Base-by-base conservation (phyloP, 495 filamentous ascomycete species). In the Penicillium pancosmium region DNA sequence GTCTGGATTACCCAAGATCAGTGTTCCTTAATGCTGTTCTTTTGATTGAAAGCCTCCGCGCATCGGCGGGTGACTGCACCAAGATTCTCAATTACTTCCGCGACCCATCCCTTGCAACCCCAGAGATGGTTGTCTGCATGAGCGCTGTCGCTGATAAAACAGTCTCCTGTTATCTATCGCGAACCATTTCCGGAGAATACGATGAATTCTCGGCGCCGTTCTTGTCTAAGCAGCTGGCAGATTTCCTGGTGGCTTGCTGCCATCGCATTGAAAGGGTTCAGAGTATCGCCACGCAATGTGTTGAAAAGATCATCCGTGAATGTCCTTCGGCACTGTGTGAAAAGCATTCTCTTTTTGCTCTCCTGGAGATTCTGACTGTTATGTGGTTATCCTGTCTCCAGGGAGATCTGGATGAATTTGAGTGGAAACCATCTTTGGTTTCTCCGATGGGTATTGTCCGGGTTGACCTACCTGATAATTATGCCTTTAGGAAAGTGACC, bases 381-480 rank as follows among this genome's bases (percentile, higher is more conserved):
- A 91, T 98, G 88, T 98, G 93, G 93, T 82, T 82, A 23, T 93
- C 93, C 67, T 98, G 95, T 66, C 80, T 98, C 7, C 92, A 98
- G 68, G 88, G 88, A 11, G 95, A 98, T 68, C 91, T 92, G 13
- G 94, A 98, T 59, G 87, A 96, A 64, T 98, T 96, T 67, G 88
- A 91, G 52, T 93, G 91, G 73, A 86, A 87, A 59, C 87, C 92
- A 10, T 86, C 82, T 11, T 92, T 94, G 68, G 83, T 81, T 13
- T 97, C 93, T 10, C 70, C 80, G 6, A 81, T 86, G 61, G 91
- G 87, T 10, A 80, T 86, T 48, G 87, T 98, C 4, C 84, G 83
- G 5, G 82, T 98, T n/a, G 89, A 96, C 62, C 80, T 98, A 34
- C 93, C 94, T 2, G 95, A 98, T 67, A 88, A 93, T 64, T 96